Evolutionary conservation across 169 alveolate genomes (phyloP), one percentile per base, ranked within the genome.

Genomic region (Plasmodium adleri): DNA sequence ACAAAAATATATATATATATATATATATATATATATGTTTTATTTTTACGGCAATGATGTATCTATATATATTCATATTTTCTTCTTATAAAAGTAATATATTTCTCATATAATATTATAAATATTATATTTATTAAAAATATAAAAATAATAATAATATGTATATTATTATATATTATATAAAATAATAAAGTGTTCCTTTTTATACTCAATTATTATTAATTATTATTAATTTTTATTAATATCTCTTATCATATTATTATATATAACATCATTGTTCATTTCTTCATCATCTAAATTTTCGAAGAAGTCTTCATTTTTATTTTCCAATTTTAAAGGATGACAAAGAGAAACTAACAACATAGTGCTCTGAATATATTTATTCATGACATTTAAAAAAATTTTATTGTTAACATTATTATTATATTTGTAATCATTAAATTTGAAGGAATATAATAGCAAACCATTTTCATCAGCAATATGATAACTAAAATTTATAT

Each of bases 391-490:
- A 50, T 68, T 70, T 17, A 59, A 62, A 80, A 80, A 80, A 26
- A 80, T 60, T 6, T 50, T 32, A 49, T 80, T 80, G 60, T 80
- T 49, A 39, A 80, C 24, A 24, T 80, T 52, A 8, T 56, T 9
- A 60, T 68, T 12, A 68, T 67, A 80, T 49, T 80, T 66, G 43
- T 67, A 43, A 26, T 80, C 90, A 62, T 54, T 80, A 17, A 80
- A 80, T 45, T 80, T 80, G 62, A 80, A 68, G 26, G 90, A 80
- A n/a, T 80, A 26, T 12, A 80, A 22, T 72, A 80, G 73, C 49
- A 80, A 43, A 15, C 90, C 90, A 26, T 70, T 60, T 43, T 68
- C 90, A 32, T 80, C 72, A 7, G 90, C 90, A 54, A 80, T 80
- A 56, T 80, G 54, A 67, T 67, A 80, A 10, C 90, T 80, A 17